These are phyloP conservation scores for Populus euphratica DNA, from an alignment of 345 rosid genomes.

Conservation along the genomic window DNA sequence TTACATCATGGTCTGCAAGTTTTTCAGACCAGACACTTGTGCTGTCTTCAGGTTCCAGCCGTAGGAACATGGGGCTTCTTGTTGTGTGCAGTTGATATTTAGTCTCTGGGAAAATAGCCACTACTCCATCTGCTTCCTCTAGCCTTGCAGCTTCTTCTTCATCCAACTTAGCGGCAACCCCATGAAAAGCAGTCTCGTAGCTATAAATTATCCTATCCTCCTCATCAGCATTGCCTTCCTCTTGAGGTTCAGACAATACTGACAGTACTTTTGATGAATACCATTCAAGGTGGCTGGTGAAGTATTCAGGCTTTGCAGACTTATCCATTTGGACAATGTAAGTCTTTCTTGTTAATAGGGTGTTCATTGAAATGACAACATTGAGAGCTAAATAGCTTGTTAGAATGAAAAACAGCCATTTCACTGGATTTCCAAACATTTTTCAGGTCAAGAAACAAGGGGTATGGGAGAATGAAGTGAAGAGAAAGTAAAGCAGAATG, in stretches of 20 bases:
- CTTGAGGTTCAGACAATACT: constrained; percentile 26
- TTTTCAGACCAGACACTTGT: constrained; percentile 16
- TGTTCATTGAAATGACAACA: constrained; percentile 28
- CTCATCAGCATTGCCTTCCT: constrained; percentile 29
- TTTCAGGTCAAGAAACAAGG: constrained; percentile 2
- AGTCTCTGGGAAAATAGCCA: constrained; percentile 25
- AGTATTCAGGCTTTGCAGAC: constrained; percentile 65
- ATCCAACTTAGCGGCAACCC: constrained; percentile 22
- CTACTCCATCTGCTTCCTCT: constrained; percentile 20
- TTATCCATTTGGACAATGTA: constrained; percentile 85
- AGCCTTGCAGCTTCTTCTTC: constrained; percentile 27
- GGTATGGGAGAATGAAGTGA: neutral
- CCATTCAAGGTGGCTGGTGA: constrained; percentile 62
- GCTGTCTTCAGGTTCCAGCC: constrained; percentile 21
- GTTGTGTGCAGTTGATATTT: constrained; percentile 28
- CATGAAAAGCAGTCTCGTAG: constrained; percentile 27
- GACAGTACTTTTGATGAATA: constrained; percentile 64
- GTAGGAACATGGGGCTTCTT: constrained; percentile 28
- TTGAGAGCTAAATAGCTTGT: constrained; percentile 23
- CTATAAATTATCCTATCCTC: constrained; percentile 48
- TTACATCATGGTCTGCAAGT: constrained; percentile 19
- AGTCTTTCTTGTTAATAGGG: constrained; percentile 43
- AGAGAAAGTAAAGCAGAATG: neutral
- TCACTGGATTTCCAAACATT: constrained; percentile 41
- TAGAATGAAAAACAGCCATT: constrained; percentile 43